Base-by-base conservation (phyloP, 805 yeast species). In the Candida montana region DNA sequence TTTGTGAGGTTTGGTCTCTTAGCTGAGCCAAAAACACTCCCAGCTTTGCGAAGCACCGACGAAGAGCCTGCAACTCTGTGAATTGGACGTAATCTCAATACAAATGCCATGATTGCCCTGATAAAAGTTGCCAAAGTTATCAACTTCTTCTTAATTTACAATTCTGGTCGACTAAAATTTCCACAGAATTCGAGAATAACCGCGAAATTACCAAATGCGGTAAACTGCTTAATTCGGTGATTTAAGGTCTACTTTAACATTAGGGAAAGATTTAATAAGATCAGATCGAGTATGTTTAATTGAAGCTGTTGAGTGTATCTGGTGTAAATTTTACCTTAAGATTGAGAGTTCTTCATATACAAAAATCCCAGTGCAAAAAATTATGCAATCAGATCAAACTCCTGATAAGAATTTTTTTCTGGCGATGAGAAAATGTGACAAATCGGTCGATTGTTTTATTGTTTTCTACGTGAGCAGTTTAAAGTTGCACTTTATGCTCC, bases 1-100 rank as follows among this genome's bases (percentile, higher is more conserved):
- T 12, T n/a, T 18, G 26, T 42, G 48, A 43, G 12, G 18, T 13
- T 29, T 6, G 29, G 35, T 30, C 31, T 32, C 15, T 27, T 24
- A 19, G 23, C 21, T 29, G 29, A 11, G 29, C n/a, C n/a, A 8
- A 26, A 8, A 11, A 26, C 6, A 5, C n/a, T 8, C 7, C n/a
- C 11, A 13, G 13, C 7, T 26, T 13, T 26, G 29, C 29, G n/a
- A 8, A 26, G 29, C 7, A 8, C n/a, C n/a, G n/a, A 26, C 5
- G n/a, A 9, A 10, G 31, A 9, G 5, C 21, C 12, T 6, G 19
- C 2, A 19, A n/a, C 19, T 23, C 5, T 7, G 13, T 13, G 12
- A 8, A 26, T 8, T 5, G 29, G 29, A 26, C 29, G 29, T 13
- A 26, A 8, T 26, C 29, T 26, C 12, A 26, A 26, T 11, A 26